Percentiles rank a stretch among this genome's conserved stretches.
These are phyloP conservation scores for Rhodotorula sp. DNA, from an alignment of 1,284 basidiomycete genomes.

Conservation along the genomic window DNA sequence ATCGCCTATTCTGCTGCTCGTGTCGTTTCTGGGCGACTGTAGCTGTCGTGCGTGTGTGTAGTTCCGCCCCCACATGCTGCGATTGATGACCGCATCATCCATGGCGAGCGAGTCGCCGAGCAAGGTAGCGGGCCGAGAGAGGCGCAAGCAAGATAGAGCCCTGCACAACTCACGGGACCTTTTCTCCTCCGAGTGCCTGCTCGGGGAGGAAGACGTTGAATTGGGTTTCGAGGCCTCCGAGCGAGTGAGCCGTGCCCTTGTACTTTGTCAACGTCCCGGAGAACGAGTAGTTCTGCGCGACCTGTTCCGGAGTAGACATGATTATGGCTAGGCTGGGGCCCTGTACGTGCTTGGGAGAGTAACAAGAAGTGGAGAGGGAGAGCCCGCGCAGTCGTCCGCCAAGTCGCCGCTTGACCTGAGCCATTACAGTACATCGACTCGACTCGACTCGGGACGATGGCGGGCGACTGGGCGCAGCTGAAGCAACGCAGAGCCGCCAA, in stretches of 20 bases:
- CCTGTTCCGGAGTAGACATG: conserved; percentile 56
- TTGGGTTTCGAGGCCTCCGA: conserved; percentile 74
- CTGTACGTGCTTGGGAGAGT: background rate
- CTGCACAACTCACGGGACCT: conserved; percentile 49
- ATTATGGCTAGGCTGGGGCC: too few relatives aligned
- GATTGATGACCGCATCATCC: too few relatives aligned
- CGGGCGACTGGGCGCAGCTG: conserved; percentile 1
- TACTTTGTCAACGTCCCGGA: conserved; percentile 79
- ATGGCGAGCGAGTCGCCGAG: background rate
- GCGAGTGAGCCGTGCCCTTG: conserved; percentile 71
- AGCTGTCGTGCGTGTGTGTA: too few relatives aligned
- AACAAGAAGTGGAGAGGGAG: background rate
- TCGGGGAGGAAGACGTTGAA: conserved; percentile 90
- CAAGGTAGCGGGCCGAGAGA: background rate
- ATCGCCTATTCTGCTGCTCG: too few relatives aligned
- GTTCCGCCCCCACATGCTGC: too few relatives aligned
- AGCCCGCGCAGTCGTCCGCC: background rate
- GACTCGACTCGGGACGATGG: background rate
- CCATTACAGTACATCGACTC: background rate
- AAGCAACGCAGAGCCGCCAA: background rate
- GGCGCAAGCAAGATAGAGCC: background rate
- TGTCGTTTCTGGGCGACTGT: too few relatives aligned
- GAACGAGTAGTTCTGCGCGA: conserved; percentile 76
- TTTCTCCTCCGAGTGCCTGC: conserved; percentile 56
- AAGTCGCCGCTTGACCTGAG: too few relatives aligned